phyloP scores from a whole-genome alignment of 2,329 filamentous ascomycete species.

The Fusarium devonianum region DNA sequence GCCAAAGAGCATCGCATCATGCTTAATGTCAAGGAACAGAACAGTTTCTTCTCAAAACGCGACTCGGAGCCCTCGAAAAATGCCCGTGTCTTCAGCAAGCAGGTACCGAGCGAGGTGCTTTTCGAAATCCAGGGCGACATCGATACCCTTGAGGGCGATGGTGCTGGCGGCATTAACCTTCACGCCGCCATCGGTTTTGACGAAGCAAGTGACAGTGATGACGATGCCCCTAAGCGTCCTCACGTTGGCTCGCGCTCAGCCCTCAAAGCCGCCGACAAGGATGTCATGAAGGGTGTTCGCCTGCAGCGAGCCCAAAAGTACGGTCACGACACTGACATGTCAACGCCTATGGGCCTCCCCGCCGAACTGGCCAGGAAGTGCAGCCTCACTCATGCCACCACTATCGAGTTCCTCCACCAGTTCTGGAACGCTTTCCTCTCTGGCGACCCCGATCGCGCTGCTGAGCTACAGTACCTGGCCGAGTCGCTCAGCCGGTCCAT shows the following conservation, averaged over 20 bases:
- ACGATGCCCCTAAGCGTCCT: conserved; percentile 60
- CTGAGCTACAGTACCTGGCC: conserved; percentile 80
- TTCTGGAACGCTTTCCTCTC: conserved; percentile 95
- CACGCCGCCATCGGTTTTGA: conserved; percentile 71
- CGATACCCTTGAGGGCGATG: conserved; percentile 56
- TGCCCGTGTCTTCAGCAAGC: conserved; percentile 66
- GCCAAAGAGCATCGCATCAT: conserved; percentile 78
- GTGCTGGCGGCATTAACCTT: conserved; percentile 63
- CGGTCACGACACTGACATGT: conserved; percentile 56
- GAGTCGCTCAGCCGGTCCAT: conserved; percentile 82
- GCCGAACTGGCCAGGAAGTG: conserved; percentile 65
- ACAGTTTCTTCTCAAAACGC: conserved; percentile 76
- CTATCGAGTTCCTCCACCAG: conserved; percentile 93
- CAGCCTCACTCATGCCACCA: conserved; percentile 83
- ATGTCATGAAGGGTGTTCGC: conserved; percentile 70
- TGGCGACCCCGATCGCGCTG: conserved; percentile 80
- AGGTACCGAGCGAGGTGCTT: conserved; percentile 74
- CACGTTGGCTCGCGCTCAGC: conserved; percentile 76
- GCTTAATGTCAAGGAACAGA: conserved; percentile 88
- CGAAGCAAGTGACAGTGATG: conserved; percentile 73
- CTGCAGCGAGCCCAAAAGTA: conserved; percentile 67
- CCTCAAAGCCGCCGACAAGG: conserved; percentile 68
- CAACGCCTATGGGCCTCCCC: conserved; percentile 62
- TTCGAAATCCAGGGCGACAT: conserved; percentile 70
- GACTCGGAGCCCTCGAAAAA: conserved; percentile 57